Evolutionary conservation across 108 stramenopile genomes (phyloP).

Genomic region (Fragilaria crotonensis): DNA sequence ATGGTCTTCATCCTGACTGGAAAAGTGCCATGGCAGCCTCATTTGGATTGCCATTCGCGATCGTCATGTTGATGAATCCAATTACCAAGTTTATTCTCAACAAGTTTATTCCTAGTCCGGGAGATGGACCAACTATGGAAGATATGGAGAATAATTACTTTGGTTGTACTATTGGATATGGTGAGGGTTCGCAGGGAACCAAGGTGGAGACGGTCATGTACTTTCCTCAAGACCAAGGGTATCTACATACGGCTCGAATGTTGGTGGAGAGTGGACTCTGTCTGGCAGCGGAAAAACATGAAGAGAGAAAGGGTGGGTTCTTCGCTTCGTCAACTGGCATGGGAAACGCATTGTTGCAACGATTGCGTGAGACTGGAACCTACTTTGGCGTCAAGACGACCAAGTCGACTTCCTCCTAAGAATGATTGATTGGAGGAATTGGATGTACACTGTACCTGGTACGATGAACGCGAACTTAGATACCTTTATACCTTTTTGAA

Average conservation of each 20-base stretch:
- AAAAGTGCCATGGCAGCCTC: conserved; percentile 35
- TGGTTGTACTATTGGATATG: conserved; percentile 37
- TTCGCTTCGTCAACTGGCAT: conserved; percentile 58
- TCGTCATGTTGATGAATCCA: conserved; percentile 45
- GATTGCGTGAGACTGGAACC: conserved; percentile 50
- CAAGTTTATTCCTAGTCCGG: conserved; percentile 54
- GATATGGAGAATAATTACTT: conserved; percentile 52
- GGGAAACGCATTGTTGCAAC: conserved; percentile 57
- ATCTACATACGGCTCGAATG: conserved; percentile 71
- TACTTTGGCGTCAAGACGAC: conserved; percentile 20
- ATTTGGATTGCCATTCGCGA: conserved; percentile 28
- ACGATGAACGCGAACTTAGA: too few relatives aligned
- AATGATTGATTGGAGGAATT: too few relatives aligned
- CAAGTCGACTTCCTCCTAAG: too few relatives aligned
- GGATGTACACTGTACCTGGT: too few relatives aligned
- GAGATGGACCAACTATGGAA: conserved; percentile 70
- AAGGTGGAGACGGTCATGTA: conserved; percentile 41
- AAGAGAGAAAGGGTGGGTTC: conserved; percentile 49
- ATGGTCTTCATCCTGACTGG: conserved; percentile 13
- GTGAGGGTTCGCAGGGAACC: conserved; percentile 46
- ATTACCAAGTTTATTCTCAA: conserved; percentile 38
- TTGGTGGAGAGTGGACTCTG: conserved; percentile 66
- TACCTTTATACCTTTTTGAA: too few relatives aligned
- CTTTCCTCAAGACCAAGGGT: conserved; percentile 58
- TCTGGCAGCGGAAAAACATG: conserved; percentile 40